Base-by-base conservation (phyloP, 179 eudicot genomes). In the Spinacia oleracea region DNA sequence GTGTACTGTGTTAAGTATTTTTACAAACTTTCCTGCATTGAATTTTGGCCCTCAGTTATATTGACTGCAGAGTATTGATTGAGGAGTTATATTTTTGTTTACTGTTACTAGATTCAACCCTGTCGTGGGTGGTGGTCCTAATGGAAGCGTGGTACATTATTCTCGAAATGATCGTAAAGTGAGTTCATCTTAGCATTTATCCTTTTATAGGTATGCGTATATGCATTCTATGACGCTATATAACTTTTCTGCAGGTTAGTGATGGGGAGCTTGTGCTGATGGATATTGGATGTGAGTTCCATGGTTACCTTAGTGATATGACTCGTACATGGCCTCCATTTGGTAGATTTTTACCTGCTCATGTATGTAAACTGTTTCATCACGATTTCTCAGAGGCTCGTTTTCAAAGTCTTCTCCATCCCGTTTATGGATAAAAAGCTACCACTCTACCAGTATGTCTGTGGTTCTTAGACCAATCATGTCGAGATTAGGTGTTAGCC, bases 261-360 rank as follows among this genome's bases (percentile, higher is more conserved):
- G 85, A 84, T 70, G 95, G 89, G 65, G 91, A 91, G 79, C 90
- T 95, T 76, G 97, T 95, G 74, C 84, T 95, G 83, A 91, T 95
- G 98, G 98, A 95, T 82, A 83, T 88, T 77, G 98, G 98, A 79
- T 95, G 98, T 82, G 98, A 95, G 65, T 81, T 90, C 83, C 97
- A 95, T 75, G 98, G 98, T 59, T 95, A 95, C 78, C 95, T 93
- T 78, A 95, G 98, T 85, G 98, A 95, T 76, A 88, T 95, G 83
- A 95, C 98, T 77, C 98, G 98, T 74, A 95, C 97, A 55, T 95
- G 98, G 98, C 92, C 98, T 14, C 98, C 98, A 25, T 83, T 76
- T 46, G 97, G 97, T 77, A 88, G 80, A 75, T 95, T 93, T 75
- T 87, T 92, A 72, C 76, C 91, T 78, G 82, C 79, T 84, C 91